Conservation (phyloP, 2,329 filamentous ascomycete genomes). For the Meredithiella fracta region DNA sequence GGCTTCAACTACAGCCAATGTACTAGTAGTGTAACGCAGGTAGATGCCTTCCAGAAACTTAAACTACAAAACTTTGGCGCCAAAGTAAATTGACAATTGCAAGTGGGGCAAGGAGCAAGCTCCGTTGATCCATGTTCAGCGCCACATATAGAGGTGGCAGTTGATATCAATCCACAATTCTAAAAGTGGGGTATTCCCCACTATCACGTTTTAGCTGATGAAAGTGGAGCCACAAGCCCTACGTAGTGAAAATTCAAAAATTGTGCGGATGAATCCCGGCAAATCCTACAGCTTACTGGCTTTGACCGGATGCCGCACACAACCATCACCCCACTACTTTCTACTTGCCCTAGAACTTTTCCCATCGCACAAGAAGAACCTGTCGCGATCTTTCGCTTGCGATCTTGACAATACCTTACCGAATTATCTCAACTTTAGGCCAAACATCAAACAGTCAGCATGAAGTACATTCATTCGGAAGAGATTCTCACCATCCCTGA, state of each 20-base stretch:
- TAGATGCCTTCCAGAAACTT: too few relatives aligned
- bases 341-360: constrained; percentile 27
- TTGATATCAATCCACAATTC: not conserved
- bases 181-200: not conserved
- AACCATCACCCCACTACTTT: constrained; percentile 14
- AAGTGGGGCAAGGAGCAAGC: too few relatives aligned
- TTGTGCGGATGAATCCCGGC: constrained; percentile 14
- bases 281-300: constrained; percentile 6
- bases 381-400: constrained; percentile 20
- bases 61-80: too few relatives aligned
- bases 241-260: constrained; percentile 8
- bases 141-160: not conserved
- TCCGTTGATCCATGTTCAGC: not conserved
- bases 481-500: constrained; percentile 92
- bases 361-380: constrained; percentile 27
- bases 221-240: constrained; percentile 15
- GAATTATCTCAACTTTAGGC: constrained; percentile 17
- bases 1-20: too few relatives aligned
- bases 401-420: constrained; percentile 14
- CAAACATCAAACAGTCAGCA: constrained; percentile 52
- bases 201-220: constrained; percentile 3
- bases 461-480: constrained; percentile 99
- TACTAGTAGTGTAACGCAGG: too few relatives aligned
- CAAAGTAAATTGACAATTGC: too few relatives aligned
- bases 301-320: constrained; percentile 13